phyloP scores from a whole-genome alignment of 345 rosid species.

The Salix dunnii region DNA sequence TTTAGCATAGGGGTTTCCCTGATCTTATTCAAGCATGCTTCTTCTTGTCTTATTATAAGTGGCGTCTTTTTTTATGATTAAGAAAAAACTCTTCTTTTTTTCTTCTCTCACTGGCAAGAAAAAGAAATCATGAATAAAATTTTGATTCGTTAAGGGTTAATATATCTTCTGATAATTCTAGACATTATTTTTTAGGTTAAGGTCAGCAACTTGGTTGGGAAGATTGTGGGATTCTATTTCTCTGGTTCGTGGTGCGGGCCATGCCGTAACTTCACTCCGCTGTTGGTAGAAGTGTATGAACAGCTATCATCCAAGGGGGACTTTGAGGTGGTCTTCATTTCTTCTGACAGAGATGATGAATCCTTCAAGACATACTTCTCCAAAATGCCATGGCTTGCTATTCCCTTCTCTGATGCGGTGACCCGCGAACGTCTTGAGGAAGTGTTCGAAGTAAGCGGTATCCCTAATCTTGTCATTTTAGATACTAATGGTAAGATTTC shows the following conservation, averaged over 20 bases:
- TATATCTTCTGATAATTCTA: background rate
- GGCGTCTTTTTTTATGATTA: no score
- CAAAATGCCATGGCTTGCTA: no score
- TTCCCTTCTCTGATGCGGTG: no score
- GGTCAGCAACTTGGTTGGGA: slow-evolving; percentile 19
- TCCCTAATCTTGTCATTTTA: no score
- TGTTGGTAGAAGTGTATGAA: slow-evolving; percentile 10
- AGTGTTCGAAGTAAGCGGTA: no score
- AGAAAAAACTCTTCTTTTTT: no score
- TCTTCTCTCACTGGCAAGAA: no score
- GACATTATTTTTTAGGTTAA: background rate
- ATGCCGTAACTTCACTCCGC: slow-evolving; percentile 19
- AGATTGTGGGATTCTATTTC: slow-evolving; percentile 28
- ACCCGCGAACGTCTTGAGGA: no score
- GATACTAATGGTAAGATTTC: no score
- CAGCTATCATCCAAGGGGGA: slow-evolving; percentile 16
- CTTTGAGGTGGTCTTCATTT: slow-evolving; percentile 33
- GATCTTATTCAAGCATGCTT: background rate
- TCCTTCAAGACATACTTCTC: no score
- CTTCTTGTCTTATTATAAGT: background rate
- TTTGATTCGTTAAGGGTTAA: background rate
- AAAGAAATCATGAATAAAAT: background rate
- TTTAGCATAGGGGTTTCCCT: background rate
- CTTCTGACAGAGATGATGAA: slow-evolving; percentile 14
- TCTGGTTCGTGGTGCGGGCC: slow-evolving; percentile 24